Percentiles rank a stretch among this genome's conserved stretches.
These are phyloP conservation scores for Saccharata proteae DNA, from an alignment of 2,329 filamentous ascomycete genomes.

Conservation along the genomic window DNA sequence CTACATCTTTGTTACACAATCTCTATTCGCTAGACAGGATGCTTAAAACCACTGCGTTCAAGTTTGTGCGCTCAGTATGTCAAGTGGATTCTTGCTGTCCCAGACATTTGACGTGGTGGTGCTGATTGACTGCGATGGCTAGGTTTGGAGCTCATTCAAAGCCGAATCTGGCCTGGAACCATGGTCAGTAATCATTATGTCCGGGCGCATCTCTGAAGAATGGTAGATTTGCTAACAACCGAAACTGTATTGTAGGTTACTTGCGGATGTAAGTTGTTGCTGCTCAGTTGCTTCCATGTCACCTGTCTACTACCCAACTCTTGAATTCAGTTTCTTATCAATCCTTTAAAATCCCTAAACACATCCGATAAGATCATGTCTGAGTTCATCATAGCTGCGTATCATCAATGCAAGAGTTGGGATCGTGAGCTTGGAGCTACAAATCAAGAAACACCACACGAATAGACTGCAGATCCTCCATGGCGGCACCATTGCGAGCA, in stretches of 20 bases:
- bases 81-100: neutral
- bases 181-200: slow-evolving; percentile 49
- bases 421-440: slow-evolving; percentile 62
- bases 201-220: neutral
- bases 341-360: neutral
- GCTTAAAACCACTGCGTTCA: slow-evolving; percentile 36
- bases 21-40: too few species aligned
- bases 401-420: slow-evolving; percentile 53
- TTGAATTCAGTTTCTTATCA: neutral
- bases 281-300: too few species aligned
- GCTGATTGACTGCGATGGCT: slow-evolving; percentile 12
- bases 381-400: slow-evolving; percentile 45
- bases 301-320: neutral
- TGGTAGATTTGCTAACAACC: neutral
- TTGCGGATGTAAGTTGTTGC: slow-evolving; percentile 22
- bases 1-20: too few species aligned
- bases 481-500: slow-evolving; percentile 66
- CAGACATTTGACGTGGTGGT: slow-evolving; percentile 11
- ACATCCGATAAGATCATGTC: neutral
- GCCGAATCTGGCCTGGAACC: slow-evolving; percentile 79
- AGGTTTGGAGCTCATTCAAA: slow-evolving; percentile 82
- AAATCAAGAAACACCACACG: slow-evolving; percentile 66
- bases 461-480: slow-evolving; percentile 68
- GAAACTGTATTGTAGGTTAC: too few species aligned
- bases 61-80: slow-evolving; percentile 53